Conservation (phyloP, 768 basidiomycete genomes). For the Mycena belliarum region DNA sequence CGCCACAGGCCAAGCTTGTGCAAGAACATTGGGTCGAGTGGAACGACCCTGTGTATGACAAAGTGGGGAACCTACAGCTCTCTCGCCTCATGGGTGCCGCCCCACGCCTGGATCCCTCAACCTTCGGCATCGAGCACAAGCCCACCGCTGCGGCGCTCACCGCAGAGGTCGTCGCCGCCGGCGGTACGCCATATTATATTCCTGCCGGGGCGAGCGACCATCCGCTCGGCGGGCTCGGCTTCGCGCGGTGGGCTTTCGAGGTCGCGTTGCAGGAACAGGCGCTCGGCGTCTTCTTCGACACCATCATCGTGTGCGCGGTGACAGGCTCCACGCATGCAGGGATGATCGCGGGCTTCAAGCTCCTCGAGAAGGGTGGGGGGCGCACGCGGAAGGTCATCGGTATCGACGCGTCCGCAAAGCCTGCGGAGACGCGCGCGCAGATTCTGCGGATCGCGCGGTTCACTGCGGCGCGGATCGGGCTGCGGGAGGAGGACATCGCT, state of each 20-base stretch:
- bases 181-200: constrained; percentile 28
- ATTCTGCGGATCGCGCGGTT: constrained; percentile 23
- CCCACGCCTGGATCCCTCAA: constrained; percentile 21
- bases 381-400: constrained; percentile 20
- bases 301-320: constrained; percentile 26
- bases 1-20: constrained; percentile 23
- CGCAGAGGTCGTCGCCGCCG: constrained; percentile 14
- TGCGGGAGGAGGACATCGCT: constrained; percentile 20
- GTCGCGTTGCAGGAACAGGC: constrained; percentile 23
- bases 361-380: constrained; percentile 19
- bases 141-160: constrained; percentile 22
- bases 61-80: constrained; percentile 26
- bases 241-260: constrained; percentile 28
- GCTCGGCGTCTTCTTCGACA: constrained; percentile 27
- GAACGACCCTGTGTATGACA: constrained; percentile 22
- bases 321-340: constrained; percentile 27
- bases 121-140: constrained; percentile 28
- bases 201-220: constrained; percentile 28
- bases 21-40: constrained; percentile 30
- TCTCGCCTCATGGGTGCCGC: constrained; percentile 28
- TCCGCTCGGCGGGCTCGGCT: constrained; percentile 27
- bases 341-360: constrained; percentile 28
- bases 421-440: constrained; percentile 23
- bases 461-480: constrained; percentile 23
- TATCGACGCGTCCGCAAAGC: constrained; percentile 27